These are phyloP conservation scores for Alternaria sp. DNA, from an alignment of 2,329 filamentous ascomycete species.

Conservation along the genomic window DNA sequence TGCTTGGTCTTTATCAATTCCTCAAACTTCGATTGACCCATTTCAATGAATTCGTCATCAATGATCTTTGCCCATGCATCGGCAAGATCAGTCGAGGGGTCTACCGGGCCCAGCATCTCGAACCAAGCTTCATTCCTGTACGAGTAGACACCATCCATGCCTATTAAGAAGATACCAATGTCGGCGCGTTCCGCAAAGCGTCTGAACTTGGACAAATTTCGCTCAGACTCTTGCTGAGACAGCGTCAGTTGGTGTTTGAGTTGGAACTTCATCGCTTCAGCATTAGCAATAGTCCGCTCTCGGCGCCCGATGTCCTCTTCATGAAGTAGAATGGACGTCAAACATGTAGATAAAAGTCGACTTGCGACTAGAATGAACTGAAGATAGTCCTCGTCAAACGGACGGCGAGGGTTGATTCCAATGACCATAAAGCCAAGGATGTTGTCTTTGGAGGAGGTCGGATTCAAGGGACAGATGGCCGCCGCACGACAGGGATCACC, in stretches of 20 bases:
- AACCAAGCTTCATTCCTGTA: conserved; percentile 54
- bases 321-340: conserved; percentile 51
- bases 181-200: conserved; percentile 52
- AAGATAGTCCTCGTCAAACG: conserved; percentile 52
- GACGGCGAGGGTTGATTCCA: conserved; percentile 50
- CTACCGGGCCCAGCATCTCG: conserved; percentile 38
- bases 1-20: conserved; percentile 24
- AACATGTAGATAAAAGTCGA: conserved; percentile 50
- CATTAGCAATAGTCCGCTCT: conserved; percentile 46
- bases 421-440: conserved; percentile 52
- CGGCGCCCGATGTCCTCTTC: conserved; percentile 50
- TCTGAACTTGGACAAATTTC: conserved; percentile 46
- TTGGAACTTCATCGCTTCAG: conserved; percentile 46
- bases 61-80: conserved; percentile 30
- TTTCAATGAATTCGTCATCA: conserved; percentile 21
- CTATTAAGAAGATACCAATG: conserved; percentile 53
- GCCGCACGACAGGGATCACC: conserved; percentile 45
- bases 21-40: conserved; percentile 27
- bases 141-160: conserved; percentile 46
- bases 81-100: conserved; percentile 22
- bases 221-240: conserved; percentile 42
- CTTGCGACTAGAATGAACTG: conserved; percentile 48
- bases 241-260: conserved; percentile 44
- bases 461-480: conserved; percentile 49
- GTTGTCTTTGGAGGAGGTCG: conserved; percentile 42